Conservation (phyloP, 2,329 filamentous ascomycete species). For the Sordariomycetes sp. region DNA sequence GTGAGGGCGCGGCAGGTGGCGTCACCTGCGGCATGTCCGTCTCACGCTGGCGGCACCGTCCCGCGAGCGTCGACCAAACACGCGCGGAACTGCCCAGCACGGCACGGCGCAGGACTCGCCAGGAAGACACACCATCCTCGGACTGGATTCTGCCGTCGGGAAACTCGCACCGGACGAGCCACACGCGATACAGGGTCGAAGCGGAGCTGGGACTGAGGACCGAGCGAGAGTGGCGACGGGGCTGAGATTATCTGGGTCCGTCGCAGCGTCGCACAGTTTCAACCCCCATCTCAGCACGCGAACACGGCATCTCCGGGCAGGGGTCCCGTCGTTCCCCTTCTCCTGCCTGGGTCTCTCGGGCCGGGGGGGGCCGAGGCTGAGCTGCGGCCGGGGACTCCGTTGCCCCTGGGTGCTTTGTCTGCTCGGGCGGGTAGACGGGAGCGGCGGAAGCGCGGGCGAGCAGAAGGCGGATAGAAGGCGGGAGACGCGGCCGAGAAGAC, state of each 20-base stretch:
- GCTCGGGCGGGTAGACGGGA: neutral
- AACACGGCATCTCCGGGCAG: neutral
- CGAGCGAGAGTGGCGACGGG: neutral
- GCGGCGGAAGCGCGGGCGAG: neutral
- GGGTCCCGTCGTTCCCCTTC: neutral
- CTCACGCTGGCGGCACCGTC: too few species aligned
- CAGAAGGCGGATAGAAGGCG: neutral
- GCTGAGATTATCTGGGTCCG: neutral
- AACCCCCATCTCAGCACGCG: neutral
- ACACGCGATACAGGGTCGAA: neutral
- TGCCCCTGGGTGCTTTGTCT: too few species aligned
- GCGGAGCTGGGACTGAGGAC: neutral
- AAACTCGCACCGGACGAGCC: neutral
- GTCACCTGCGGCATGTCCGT: too few species aligned
- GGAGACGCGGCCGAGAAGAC: neutral
- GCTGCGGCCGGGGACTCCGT: neutral
- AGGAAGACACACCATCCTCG: too few species aligned
- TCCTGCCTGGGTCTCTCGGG: neutral
- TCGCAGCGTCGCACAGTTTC: neutral
- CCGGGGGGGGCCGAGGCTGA: neutral
- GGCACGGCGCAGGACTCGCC: too few species aligned
- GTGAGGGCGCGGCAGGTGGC: too few species aligned
- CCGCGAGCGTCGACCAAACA: too few species aligned
- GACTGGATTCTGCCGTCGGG: neutral
- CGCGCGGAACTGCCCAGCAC: too few species aligned